Conservation (phyloP, 768 basidiomycete genomes). For the Dendrothele bispora region DNA sequence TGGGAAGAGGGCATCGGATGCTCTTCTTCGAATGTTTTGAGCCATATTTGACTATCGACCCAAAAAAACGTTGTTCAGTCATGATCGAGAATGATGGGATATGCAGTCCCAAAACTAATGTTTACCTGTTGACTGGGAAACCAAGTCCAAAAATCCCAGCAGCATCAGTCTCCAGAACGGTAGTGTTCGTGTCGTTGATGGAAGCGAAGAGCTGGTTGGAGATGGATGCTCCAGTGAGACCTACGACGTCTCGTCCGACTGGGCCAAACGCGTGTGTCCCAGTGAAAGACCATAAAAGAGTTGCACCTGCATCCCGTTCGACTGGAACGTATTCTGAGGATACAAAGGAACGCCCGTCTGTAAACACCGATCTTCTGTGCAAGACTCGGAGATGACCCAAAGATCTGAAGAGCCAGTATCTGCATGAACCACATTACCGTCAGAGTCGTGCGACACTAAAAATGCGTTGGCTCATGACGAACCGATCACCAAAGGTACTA, state of each 20-base stretch:
- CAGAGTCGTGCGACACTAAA: neutral
- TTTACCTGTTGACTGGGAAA: conserved; percentile 76
- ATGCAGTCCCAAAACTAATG: conserved; percentile 12
- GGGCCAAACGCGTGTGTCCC: conserved; percentile 67
- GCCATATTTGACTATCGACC: conserved; percentile 54
- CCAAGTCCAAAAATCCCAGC: conserved; percentile 76
- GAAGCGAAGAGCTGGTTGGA: conserved; percentile 48
- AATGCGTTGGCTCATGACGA: conserved; percentile 11
- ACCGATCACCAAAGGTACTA: conserved; percentile 64
- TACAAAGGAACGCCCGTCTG: neutral
- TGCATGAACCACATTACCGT: conserved; percentile 18
- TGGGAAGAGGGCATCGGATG: neutral
- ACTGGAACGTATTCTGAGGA: conserved; percentile 45
- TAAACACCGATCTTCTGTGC: conserved; percentile 19
- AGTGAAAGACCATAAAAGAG: conserved; percentile 69
- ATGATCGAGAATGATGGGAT: neutral
- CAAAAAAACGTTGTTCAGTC: conserved; percentile 3
- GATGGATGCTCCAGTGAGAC: conserved; percentile 51
- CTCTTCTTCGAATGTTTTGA: conserved; percentile 30
- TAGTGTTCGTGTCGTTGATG: conserved; percentile 69
- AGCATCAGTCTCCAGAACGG: conserved; percentile 51
- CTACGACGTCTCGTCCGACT: conserved; percentile 59
- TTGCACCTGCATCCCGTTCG: conserved; percentile 42
- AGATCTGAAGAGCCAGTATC: conserved; percentile 81
- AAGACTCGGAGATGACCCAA: conserved; percentile 68